These are phyloP conservation scores for Chlorella sp. DNA, from an alignment of 139 green algal genomes.

Conservation along the genomic window DNA sequence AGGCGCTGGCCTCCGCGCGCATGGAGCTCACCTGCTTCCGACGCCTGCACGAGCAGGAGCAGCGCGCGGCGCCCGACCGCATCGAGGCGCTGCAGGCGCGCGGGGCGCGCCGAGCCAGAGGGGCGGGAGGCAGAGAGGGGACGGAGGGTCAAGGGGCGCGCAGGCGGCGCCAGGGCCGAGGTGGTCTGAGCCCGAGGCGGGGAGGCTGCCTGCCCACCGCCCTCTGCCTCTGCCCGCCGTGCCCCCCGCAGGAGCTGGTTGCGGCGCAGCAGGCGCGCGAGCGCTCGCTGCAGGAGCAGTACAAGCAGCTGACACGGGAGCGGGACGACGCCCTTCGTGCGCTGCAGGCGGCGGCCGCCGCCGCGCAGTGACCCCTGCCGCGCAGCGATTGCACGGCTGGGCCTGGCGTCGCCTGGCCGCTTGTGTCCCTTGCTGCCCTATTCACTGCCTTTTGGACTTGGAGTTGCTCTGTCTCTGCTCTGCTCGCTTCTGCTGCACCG, in stretches of 20 bases:
- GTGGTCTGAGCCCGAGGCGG: constrained; percentile 45
- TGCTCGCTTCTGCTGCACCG: too few relatives aligned
- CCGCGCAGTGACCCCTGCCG: not conserved
- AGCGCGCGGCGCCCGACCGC: constrained; percentile 54
- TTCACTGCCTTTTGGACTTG: too few relatives aligned
- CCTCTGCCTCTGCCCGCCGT: not conserved
- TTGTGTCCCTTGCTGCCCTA: too few relatives aligned
- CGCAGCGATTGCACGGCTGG: too few relatives aligned
- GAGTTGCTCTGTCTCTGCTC: too few relatives aligned
- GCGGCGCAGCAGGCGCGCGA: constrained; percentile 57
- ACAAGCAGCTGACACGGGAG: constrained; percentile 41
- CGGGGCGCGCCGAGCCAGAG: too few relatives aligned
- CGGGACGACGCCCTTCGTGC: constrained; percentile 1
- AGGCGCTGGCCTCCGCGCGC: constrained; percentile 2
- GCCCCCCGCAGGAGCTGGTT: constrained; percentile 45
- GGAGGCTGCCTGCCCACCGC: not conserved
- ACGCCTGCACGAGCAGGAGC: constrained; percentile 67
- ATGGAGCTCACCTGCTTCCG: constrained; percentile 27
- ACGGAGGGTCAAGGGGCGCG: too few relatives aligned
- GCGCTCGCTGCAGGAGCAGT: constrained; percentile 68
- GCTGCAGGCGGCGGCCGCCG: not conserved
- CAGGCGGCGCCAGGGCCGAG: too few relatives aligned
- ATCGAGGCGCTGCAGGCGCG: constrained; percentile 53
- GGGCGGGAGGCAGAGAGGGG: too few relatives aligned
- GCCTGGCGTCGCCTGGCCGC: too few relatives aligned